Percentiles rank a stretch among this genome's conserved stretches.
phyloP scores from a whole-genome alignment of 306 rosid species.

The Cajanus cajan region DNA sequence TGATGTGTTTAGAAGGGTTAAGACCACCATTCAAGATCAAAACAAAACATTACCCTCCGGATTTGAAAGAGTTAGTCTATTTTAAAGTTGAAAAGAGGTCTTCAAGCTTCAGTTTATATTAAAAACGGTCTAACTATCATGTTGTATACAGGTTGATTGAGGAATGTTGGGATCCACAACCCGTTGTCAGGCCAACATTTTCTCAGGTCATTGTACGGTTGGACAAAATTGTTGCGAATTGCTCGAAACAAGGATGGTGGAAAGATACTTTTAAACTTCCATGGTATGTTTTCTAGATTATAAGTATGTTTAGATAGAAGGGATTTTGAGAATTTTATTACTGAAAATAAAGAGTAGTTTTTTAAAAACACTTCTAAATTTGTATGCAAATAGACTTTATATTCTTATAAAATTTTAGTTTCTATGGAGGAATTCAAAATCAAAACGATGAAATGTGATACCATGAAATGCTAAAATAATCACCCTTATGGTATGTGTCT shows the following conservation, averaged over 20 bases:
- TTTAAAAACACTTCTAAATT: too few relatives aligned
- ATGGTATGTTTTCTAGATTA: conserved; percentile 62
- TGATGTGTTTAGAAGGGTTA: conserved; percentile 72
- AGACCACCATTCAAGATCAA: conserved; percentile 81
- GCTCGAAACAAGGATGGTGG: conserved; percentile 99
- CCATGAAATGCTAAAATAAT: conserved; percentile 20
- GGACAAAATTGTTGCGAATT: conserved; percentile 75
- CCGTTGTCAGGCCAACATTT: conserved; percentile 87
- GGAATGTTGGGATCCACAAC: conserved; percentile 92
- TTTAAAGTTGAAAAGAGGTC: conserved; percentile 14
- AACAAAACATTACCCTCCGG: conserved; percentile 85
- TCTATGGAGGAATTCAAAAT: conserved; percentile 26
- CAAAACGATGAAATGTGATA: background rate
- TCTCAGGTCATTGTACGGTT: conserved; percentile 74
- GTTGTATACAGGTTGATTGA: conserved; percentile 72
- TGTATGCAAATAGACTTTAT: too few relatives aligned
- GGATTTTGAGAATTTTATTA: too few relatives aligned
- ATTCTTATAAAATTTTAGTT: background rate
- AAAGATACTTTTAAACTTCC: conserved; percentile 97
- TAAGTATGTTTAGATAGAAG: too few relatives aligned
- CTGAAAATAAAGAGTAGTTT: too few relatives aligned
- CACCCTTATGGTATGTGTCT: background rate
- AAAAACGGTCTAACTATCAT: conserved; percentile 34
- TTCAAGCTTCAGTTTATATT: conserved; percentile 15
- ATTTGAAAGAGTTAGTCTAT: conserved; percentile 77